Base-by-base conservation (phyloP, 2,329 filamentous ascomycete genomes). In the Pezicula rhizophila region DNA sequence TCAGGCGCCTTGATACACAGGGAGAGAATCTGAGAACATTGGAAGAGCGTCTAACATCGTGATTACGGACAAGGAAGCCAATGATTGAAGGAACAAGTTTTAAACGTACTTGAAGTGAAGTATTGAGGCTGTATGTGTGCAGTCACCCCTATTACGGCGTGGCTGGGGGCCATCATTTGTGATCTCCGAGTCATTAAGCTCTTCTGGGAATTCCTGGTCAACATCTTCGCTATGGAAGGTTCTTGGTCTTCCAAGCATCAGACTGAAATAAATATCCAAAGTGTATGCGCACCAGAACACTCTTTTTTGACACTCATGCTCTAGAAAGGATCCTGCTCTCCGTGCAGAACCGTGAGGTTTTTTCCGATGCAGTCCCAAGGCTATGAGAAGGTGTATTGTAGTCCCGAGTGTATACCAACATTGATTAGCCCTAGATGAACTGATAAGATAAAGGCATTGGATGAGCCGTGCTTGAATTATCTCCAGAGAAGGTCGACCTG, bases 201-300 rank as follows among this genome's bases (percentile, higher is more conserved):
- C 58, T 12, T 72, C 71, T 0, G 80, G 80, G n/a, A 79, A 69
- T 2, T 75, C 72, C 49, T 84, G 80, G 46, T 84, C 80, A 42
- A 82, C 79, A 45, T 84, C 79, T 31, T 82, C 77, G 40, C 84
- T 80, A 43, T 81, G 79, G 23, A 82, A 77, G 12, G 80, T 70
- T 7, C 78, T 64, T 1, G 81, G 81, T 5, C 81, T 69, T 0
- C 81, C 81, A 26, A 84, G 74, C 15, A 82, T 77, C n/a, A 82
- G 77, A 20, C 78, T 77, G 1, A 85, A 66, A 48, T 84, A 84
- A 23, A 23, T 23, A 23, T 23, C 80, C 1, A 84, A 64, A 1
- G 75, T 78, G 56, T 84, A 84, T 0, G 77, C 74, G 4, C 75
- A 75, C 81, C 81, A 84, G 43, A 84, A 82, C 0, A 76, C 73